A percentile compares a stretch with the other conserved stretches of the same genome.
These are phyloP conservation scores for Populus hybrid DNA, from an alignment of 441 rosid species.

Conservation along the genomic window DNA sequence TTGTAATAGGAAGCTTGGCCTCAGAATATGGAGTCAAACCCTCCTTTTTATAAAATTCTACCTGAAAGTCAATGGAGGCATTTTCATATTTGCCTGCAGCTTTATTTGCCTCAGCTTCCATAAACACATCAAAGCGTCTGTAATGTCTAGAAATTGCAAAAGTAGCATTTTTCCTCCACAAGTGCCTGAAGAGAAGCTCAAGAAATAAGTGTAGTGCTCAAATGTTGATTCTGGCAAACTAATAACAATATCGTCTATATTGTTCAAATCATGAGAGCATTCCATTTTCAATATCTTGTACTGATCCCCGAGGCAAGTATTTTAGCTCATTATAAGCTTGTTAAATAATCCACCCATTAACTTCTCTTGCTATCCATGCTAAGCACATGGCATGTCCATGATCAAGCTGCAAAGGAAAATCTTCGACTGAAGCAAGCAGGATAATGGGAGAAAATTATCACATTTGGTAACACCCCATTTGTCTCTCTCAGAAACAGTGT, in stretches of 20 bases:
- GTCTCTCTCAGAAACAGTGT: neutral
- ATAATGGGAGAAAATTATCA: neutral
- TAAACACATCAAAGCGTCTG: constrained; percentile 74
- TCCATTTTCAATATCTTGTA: neutral
- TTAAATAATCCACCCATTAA: neutral
- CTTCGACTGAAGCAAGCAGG: neutral
- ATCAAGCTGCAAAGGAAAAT: neutral
- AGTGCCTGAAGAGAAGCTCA: constrained; percentile 50
- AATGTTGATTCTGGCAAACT: neutral
- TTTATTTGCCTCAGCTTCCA: constrained; percentile 96
- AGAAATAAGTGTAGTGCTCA: constrained; percentile 3
- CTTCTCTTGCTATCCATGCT: neutral
- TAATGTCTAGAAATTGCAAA: constrained; percentile 92
- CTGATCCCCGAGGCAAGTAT: neutral
- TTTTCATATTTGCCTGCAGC: constrained; percentile 93
- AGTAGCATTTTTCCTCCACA: constrained; percentile 87
- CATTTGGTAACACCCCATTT: neutral
- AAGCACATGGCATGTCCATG: neutral
- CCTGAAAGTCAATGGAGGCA: constrained; percentile 83
- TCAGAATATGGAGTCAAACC: constrained; percentile 78
- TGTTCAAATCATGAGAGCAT: neutral
- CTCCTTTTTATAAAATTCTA: constrained; percentile 79
- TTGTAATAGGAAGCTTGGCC: constrained; percentile 85
- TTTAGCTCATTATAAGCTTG: neutral
- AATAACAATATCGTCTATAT: neutral